Base-by-base conservation (phyloP, 768 basidiomycete genomes). In the Guyanaporus albipodus region DNA sequence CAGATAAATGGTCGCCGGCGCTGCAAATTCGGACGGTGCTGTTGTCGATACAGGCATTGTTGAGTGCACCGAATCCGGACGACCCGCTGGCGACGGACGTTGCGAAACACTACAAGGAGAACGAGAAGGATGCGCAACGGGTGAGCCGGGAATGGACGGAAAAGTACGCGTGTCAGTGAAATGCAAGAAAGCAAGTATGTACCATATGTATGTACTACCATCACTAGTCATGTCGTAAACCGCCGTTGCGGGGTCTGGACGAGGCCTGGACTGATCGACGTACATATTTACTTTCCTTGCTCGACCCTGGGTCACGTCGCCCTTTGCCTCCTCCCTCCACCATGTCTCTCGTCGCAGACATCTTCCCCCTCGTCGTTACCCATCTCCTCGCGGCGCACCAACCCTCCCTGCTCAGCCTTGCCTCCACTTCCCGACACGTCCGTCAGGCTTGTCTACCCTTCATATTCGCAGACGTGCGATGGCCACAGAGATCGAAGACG, bases 1-100 rank as follows among this genome's bases (percentile, higher is more conserved):
- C 42, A 92, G 96, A 99, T 70, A 98, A 98, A 75, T 99, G 96
- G 96, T 96, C 93, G 9, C 96, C 96, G 17, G 96, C 96, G 0
- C 77, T 99, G 15, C 96, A 99, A 67, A 99, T 99, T 70, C 86
- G 96, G 56, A 99, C 96, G 2, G 96, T 99, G 41, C 75, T 99
- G 47, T 79, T 99, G 41, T 97, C 95, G 32, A 79, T 99, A 62
- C 96, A 99, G 69, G 96, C 96, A n/a, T 75, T 99, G 37, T 76
- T 99, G 34, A 90, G 87, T 53, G 85, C 96, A 2, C 96, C 96
- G 3, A 99, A 99, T 69, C 96, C 96, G 1, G 92, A 95, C 59
- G 92, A 95, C 61, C 92, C 92, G 5, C 79, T 95, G 22, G 92
- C 92, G 27, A 91, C 92, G 31, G 92, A 95, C 54, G 90, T 92